Evolutionary conservation across 108 stramenopile genomes (phyloP).

Genomic region (Nannochloropsis oceanica): DNA sequence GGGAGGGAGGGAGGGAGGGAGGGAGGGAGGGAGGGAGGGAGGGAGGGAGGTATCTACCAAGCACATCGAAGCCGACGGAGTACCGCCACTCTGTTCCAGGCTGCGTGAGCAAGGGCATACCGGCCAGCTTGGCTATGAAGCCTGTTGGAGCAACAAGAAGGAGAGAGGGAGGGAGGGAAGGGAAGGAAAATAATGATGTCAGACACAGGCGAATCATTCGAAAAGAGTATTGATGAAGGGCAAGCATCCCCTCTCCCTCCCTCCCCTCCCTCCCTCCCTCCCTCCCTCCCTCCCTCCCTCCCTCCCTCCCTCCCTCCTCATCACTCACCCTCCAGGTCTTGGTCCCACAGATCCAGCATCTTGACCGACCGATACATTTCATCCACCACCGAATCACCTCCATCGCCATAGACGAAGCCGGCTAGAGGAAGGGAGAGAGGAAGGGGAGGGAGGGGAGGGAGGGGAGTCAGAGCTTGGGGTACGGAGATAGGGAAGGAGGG

Average conservation of each 20-base stretch:
- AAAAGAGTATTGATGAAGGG: not conserved
- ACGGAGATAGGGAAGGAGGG: too few species aligned
- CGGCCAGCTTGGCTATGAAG: not conserved
- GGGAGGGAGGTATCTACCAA: not conserved
- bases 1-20: not conserved
- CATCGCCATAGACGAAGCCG: not conserved
- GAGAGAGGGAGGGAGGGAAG: not conserved
- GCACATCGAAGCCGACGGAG: not conserved
- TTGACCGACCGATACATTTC: not conserved
- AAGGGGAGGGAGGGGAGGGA: not conserved
- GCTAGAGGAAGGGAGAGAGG: not conserved
- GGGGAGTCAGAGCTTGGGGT: not conserved
- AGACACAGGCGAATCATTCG: too few species aligned
- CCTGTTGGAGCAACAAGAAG: not conserved
- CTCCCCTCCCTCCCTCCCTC: not conserved
- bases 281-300: not conserved
- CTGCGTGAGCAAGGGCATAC: not conserved
- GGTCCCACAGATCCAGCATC: not conserved
- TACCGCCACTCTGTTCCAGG: not conserved
- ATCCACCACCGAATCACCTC: not conserved
- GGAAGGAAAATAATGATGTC: not conserved
- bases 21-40: not conserved
- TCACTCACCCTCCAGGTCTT: not conserved
- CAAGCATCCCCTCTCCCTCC: not conserved
- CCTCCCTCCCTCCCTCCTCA: not conserved